Percentiles rank a stretch among this genome's conserved stretches.
These are phyloP conservation scores for Volvox africanus DNA, from an alignment of 139 green algal genomes.

Conservation along the genomic window DNA sequence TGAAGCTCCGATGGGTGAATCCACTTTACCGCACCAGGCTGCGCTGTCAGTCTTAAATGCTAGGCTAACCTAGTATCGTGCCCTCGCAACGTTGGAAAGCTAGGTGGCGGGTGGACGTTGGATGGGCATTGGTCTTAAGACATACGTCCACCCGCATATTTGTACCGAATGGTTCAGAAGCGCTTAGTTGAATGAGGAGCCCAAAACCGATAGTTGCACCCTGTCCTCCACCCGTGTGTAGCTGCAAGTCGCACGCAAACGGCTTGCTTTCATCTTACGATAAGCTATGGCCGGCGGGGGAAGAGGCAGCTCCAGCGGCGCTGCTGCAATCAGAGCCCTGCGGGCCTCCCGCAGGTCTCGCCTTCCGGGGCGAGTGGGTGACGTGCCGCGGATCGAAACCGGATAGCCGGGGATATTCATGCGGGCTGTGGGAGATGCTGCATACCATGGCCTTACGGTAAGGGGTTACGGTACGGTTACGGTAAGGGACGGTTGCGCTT, in stretches of 20 bases:
- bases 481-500: not conserved
- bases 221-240: not conserved
- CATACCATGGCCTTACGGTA: slow-evolving; percentile 70
- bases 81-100: no score
- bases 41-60: no score
- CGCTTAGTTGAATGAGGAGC: no score
- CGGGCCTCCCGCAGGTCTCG: not conserved
- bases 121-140: no score
- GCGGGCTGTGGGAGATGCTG: slow-evolving; percentile 83
- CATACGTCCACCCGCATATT: no score
- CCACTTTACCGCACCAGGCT: no score
- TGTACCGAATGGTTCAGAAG: no score
- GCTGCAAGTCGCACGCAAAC: slow-evolving; percentile 16
- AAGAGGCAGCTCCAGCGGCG: not conserved
- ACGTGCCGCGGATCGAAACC: slow-evolving; percentile 66
- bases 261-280: not conserved
- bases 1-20: no score
- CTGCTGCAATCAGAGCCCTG: slow-evolving; percentile 6
- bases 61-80: no score
- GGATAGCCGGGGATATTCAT: slow-evolving; percentile 79
- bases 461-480: no score
- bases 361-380: slow-evolving; percentile 49
- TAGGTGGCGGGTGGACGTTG: no score
- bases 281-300: not conserved
- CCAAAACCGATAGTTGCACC: no score